Percentiles rank a stretch among this genome's conserved stretches.
Evolutionary conservation across 1,284 basidiomycete species (phyloP).

Genomic region (Pseudozyma hubeiensis): DNA sequence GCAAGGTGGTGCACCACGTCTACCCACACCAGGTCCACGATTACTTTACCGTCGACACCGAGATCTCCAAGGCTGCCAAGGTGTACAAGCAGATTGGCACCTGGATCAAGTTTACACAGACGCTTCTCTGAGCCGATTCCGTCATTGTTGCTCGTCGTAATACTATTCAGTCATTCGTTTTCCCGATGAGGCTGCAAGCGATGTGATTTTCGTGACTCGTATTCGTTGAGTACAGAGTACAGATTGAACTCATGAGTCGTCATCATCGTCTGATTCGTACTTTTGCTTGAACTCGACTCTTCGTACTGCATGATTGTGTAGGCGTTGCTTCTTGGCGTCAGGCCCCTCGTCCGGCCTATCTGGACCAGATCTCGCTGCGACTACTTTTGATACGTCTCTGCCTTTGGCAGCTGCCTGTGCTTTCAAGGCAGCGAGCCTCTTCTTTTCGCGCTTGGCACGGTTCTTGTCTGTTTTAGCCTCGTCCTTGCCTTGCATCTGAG

Average conservation of each 20-base stretch:
- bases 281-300: conserved; percentile 33
- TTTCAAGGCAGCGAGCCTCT: conserved; percentile 51
- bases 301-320: conserved; percentile 28
- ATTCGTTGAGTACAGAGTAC: too few relatives aligned
- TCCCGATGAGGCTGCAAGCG: too few relatives aligned
- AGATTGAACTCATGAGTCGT: neutral
- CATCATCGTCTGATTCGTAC: conserved; percentile 18
- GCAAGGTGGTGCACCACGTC: conserved; percentile 37
- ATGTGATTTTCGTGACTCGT: neutral
- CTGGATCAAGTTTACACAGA: conserved; percentile 53
- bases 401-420: conserved; percentile 35
- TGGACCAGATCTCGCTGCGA: neutral
- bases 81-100: conserved; percentile 48
- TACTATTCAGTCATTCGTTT: too few relatives aligned
- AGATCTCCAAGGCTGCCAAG: conserved; percentile 35
- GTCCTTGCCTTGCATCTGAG: conserved; percentile 62
- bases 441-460: conserved; percentile 63
- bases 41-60: conserved; percentile 52
- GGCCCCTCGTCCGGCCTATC: conserved; percentile 10
- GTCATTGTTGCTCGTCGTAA: neutral
- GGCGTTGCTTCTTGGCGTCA: conserved; percentile 31
- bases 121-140: conserved; percentile 17
- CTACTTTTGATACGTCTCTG: conserved; percentile 12
- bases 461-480: conserved; percentile 65
- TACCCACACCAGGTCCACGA: conserved; percentile 47